Evolutionary conservation across 1,284 basidiomycete species (phyloP).

Genomic region (Fomitopsis schrenkii): DNA sequence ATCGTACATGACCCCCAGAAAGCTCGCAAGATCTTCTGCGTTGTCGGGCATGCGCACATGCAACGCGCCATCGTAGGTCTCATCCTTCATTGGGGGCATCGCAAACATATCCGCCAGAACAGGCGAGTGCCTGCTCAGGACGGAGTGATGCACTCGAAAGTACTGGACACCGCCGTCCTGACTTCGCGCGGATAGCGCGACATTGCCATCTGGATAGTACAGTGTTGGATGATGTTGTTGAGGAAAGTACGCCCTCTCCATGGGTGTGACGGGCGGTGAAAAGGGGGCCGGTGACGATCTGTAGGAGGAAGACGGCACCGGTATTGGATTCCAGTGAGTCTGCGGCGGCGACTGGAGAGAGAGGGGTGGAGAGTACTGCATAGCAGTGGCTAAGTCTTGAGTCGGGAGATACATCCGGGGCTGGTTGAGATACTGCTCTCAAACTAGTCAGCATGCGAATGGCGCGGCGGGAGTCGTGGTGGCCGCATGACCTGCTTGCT

Average conservation of each 20-base stretch:
- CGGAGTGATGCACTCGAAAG: slow-evolving; percentile 27
- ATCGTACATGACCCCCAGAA: slow-evolving; percentile 28
- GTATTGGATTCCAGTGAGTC: background rate
- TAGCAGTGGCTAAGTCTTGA: background rate
- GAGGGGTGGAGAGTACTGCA: too few relatives aligned
- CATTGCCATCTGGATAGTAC: slow-evolving; percentile 30
- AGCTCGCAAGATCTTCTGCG: slow-evolving; percentile 26
- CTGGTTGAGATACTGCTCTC: background rate
- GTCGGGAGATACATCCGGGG: too few relatives aligned
- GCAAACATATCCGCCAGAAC: slow-evolving; percentile 28
- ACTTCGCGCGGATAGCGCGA: slow-evolving; percentile 24
- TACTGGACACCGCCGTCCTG: slow-evolving; percentile 16
- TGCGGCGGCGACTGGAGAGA: too few relatives aligned
- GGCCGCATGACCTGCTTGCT: background rate
- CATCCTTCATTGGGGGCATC: slow-evolving; percentile 22
- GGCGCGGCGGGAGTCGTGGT: background rate
- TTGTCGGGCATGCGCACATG: slow-evolving; percentile 29
- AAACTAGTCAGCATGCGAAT: background rate
- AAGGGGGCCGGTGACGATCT: background rate
- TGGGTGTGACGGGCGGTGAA: background rate
- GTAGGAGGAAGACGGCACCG: background rate
- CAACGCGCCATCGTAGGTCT: slow-evolving; percentile 26
- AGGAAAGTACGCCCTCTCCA: background rate
- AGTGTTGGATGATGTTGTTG: slow-evolving; percentile 23
- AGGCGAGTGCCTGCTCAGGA: slow-evolving; percentile 25